A percentile compares a stretch with the other conserved stretches of the same genome.
phyloP scores from a whole-genome alignment of 179 eudicot species.

The Camellia oleifera region DNA sequence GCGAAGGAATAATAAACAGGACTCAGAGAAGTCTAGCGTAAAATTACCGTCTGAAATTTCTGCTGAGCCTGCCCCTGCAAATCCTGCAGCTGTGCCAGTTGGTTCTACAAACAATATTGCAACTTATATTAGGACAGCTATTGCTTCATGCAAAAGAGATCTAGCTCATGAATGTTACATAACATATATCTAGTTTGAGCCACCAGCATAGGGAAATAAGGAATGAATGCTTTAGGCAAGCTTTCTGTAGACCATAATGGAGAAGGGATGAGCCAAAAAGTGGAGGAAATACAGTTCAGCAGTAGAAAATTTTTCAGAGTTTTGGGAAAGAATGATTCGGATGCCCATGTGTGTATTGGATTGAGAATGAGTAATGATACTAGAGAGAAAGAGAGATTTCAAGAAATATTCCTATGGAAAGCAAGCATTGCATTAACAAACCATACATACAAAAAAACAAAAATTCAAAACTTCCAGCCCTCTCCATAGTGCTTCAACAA shows the following conservation, averaged over 20 bases:
- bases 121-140: neutral
- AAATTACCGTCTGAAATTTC: conserved; percentile 59
- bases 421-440: neutral
- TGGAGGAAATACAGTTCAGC: neutral
- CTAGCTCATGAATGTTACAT: neutral
- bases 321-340: neutral
- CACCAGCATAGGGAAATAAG: neutral
- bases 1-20: neutral
- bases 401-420: neutral
- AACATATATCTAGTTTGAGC: conserved; percentile 8
- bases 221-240: neutral
- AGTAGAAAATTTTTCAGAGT: neutral
- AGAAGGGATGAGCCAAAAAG: no score
- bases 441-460: neutral
- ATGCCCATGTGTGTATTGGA: neutral
- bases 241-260: no score
- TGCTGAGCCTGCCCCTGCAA: conserved; percentile 61
- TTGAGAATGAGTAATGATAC: neutral
- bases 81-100: conserved; percentile 65
- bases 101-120: conserved; percentile 41
- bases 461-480: conserved; percentile 4
- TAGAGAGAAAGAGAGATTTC: neutral
- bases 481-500: neutral
- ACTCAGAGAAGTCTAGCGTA: conserved; percentile 1
- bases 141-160: neutral